Conservation (phyloP, 768 basidiomycete species). For the Lyophyllum semitale region DNA sequence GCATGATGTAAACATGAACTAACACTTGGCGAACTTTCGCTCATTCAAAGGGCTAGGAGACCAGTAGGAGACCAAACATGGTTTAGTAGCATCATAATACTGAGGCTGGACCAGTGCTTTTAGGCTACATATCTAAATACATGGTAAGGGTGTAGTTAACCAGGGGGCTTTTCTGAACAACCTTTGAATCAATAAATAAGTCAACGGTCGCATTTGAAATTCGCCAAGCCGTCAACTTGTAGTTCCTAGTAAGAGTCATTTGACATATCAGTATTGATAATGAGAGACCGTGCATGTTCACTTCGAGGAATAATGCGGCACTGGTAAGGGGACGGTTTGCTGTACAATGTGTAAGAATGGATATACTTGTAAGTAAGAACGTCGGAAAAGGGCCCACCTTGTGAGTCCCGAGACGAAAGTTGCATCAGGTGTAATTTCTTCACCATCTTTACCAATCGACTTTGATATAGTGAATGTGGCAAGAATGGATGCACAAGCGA, state of each 20-base stretch:
- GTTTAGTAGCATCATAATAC: too few species aligned
- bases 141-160: too few species aligned
- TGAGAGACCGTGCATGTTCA: constrained; percentile 2
- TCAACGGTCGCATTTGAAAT: too few species aligned
- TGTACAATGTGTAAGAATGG: background rate
- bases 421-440: constrained; percentile 36
- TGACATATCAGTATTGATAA: constrained; percentile 1
- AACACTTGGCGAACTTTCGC: too few species aligned
- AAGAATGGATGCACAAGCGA: constrained; percentile 18
- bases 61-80: too few species aligned
- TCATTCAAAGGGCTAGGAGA: too few species aligned
- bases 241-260: background rate
- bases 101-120: too few species aligned
- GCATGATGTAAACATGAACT: too few species aligned
- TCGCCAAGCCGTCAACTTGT: background rate
- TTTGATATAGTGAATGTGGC: constrained; percentile 38
- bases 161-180: too few species aligned
- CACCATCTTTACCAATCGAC: constrained; percentile 31
- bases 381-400: constrained; percentile 20
- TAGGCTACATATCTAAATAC: too few species aligned
- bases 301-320: constrained; percentile 11
- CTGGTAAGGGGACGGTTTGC: constrained; percentile 11
- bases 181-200: too few species aligned
- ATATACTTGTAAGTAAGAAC: background rate
- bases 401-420: constrained; percentile 31